These are phyloP conservation scores for Pleurotus giganteus DNA, from an alignment of 768 basidiomycete species.

Conservation along the genomic window DNA sequence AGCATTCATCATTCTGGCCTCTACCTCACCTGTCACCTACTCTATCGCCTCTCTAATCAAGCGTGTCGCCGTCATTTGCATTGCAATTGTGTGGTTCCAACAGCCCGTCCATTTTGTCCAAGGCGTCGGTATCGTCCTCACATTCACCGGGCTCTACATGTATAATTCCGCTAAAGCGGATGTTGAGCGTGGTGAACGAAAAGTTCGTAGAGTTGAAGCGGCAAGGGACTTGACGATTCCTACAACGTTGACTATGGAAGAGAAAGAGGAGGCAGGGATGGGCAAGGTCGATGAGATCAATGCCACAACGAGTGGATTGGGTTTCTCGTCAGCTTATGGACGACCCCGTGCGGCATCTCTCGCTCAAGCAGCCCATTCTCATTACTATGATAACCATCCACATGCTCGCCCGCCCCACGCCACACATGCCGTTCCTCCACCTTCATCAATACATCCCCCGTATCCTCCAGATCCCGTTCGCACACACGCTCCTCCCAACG, in stretches of 20 bases:
- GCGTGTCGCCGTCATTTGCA: constrained; percentile 96
- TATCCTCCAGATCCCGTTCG: neutral
- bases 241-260: constrained; percentile 50
- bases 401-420: constrained; percentile 5
- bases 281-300: constrained; percentile 15
- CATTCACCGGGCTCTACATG: constrained; percentile 90
- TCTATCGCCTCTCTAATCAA: constrained; percentile 98
- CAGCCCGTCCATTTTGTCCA: constrained; percentile 84
- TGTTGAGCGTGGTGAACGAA: constrained; percentile 90
- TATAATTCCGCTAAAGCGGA: constrained; percentile 94
- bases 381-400: constrained; percentile 20
- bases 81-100: constrained; percentile 96
- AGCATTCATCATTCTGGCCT: constrained; percentile 93
- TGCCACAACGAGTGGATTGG: constrained; percentile 35
- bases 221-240: constrained; percentile 68
- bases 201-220: constrained; percentile 75
- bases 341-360: constrained; percentile 34
- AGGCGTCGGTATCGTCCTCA: constrained; percentile 85
- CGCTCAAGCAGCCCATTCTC: constrained; percentile 16
- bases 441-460: neutral
- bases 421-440: neutral
- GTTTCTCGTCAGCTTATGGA: constrained; percentile 32
- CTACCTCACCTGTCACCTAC: constrained; percentile 97
- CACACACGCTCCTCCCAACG: constrained; percentile 7
- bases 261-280: constrained; percentile 33